Evolutionary conservation across 176 grass and related monocot genomes (phyloP).

Genomic region (Rhynchospora pubera): DNA sequence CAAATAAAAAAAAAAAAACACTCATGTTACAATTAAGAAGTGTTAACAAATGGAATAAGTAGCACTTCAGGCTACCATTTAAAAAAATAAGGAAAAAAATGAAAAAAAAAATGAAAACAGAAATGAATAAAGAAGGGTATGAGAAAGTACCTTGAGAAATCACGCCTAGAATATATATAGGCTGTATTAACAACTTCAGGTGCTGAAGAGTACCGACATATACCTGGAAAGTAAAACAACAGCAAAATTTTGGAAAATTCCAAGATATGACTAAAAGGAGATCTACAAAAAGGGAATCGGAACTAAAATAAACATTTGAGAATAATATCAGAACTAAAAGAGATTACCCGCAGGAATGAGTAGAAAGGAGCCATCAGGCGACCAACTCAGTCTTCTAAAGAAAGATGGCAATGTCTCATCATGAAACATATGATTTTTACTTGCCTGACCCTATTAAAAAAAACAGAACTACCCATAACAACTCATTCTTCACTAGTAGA

Average conservation of each 20-base stretch:
- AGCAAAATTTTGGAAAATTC: slow-evolving; percentile 7
- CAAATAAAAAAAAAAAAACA: not conserved
- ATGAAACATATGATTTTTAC: slow-evolving; percentile 82
- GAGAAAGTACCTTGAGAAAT: slow-evolving; percentile 75
- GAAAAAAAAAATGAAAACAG: too few species aligned
- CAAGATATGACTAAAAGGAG: slow-evolving; percentile 18
- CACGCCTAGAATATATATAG: slow-evolving; percentile 79
- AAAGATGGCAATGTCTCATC: slow-evolving; percentile 96
- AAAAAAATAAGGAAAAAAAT: too few species aligned
- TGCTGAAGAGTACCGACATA: slow-evolving; percentile 45
- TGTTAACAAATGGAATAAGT: not conserved
- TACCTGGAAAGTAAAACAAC: slow-evolving; percentile 43
- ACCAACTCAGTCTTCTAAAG: slow-evolving; percentile 91
- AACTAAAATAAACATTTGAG: not conserved
- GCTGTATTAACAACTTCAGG: slow-evolving; percentile 75
- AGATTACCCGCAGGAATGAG: slow-evolving; percentile 73
- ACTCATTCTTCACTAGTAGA: not conserved
- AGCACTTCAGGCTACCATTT: too few species aligned
- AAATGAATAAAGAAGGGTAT: not conserved
- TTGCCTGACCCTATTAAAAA: slow-evolving; percentile 35
- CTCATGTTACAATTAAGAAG: not conserved
- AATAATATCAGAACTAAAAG: not conserved
- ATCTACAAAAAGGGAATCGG: not conserved
- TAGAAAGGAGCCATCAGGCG: slow-evolving; percentile 93
- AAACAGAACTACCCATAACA: not conserved